These are phyloP conservation scores for Byssochlamys sp. DNA, from an alignment of 2,329 filamentous ascomycete species.

Conservation along the genomic window DNA sequence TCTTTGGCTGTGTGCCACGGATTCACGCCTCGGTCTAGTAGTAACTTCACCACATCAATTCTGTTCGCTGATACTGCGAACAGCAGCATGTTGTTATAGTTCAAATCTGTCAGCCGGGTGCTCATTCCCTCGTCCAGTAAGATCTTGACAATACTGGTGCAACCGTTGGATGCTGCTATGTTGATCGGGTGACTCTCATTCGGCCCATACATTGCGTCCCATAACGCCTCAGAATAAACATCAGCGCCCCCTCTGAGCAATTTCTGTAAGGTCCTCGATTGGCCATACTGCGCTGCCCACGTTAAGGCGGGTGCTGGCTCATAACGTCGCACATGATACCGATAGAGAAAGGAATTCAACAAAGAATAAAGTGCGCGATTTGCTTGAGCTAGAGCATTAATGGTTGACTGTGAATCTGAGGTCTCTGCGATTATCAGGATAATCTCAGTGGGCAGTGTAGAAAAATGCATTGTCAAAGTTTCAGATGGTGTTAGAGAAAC, in stretches of 20 bases:
- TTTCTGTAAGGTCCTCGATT: not conserved
- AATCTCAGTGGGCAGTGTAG: not conserved
- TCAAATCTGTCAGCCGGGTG: not conserved
- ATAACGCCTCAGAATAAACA: not conserved
- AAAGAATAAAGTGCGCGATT: not conserved
- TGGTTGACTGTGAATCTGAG: not conserved
- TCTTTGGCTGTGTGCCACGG: not conserved
- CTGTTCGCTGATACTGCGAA: not conserved
- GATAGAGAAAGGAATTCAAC: not conserved
- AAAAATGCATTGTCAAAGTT: not conserved
- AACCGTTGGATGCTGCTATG: not conserved
- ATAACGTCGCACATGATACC: not conserved
- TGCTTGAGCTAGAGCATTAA: not conserved
- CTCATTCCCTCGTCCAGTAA: not conserved
- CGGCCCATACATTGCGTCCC: not conserved
- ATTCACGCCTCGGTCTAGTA: not conserved
- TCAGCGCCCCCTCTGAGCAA: not conserved
- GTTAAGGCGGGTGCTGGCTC: not conserved
- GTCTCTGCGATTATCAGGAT: not conserved
- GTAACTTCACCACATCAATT: not conserved
- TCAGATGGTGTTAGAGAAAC: not conserved
- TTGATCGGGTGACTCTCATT: not conserved
- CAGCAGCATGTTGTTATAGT: not conserved
- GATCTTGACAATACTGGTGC: not conserved
- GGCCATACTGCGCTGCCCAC: not conserved